A percentile compares a stretch with the other conserved stretches of the same genome.
Evolutionary conservation across 305 asterid genomes (phyloP).

Genomic region (Fraxinus albicans): DNA sequence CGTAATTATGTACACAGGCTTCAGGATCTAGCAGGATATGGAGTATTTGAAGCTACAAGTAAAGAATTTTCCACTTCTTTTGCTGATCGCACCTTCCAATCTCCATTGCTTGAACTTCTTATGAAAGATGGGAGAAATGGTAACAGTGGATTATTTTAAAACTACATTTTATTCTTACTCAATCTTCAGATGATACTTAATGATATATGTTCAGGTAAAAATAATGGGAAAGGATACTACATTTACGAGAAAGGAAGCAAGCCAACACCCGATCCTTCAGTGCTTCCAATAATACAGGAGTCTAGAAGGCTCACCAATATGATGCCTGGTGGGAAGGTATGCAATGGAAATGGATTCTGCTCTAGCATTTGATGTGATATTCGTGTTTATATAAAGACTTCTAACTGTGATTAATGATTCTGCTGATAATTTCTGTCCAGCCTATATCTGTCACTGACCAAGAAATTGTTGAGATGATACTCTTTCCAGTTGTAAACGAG

Average conservation of each 20-base stretch:
- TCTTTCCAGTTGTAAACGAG: slow-evolving; percentile 94
- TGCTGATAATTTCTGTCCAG: slow-evolving; percentile 42
- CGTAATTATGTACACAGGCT: slow-evolving; percentile 53
- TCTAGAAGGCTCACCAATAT: slow-evolving; percentile 58
- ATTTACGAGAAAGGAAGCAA: slow-evolving; percentile 73
- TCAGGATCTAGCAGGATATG: slow-evolving; percentile 93
- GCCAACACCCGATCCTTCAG: slow-evolving; percentile 74
- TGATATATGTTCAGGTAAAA: slow-evolving; percentile 56
- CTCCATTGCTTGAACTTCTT: slow-evolving; percentile 79
- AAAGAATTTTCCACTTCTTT: slow-evolving; percentile 57
- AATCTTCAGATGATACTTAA: slow-evolving; percentile 20
- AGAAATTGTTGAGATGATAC: slow-evolving; percentile 88
- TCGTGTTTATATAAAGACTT: background rate
- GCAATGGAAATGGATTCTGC: background rate
- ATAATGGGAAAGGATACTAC: slow-evolving; percentile 81
- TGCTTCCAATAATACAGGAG: slow-evolving; percentile 69
- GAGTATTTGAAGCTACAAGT: slow-evolving; percentile 71
- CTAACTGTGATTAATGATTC: background rate
- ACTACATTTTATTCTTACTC: background rate
- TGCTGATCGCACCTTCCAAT: slow-evolving; percentile 65
- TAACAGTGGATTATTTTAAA: slow-evolving; percentile 25
- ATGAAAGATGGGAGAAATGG: slow-evolving; percentile 89
- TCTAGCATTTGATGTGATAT: background rate
- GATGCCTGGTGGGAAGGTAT: slow-evolving; percentile 77
- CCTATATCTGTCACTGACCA: slow-evolving; percentile 78